phyloP scores from a whole-genome alignment of 164 flowering plant species.

The grape (Vitis vinifera) region DNA sequence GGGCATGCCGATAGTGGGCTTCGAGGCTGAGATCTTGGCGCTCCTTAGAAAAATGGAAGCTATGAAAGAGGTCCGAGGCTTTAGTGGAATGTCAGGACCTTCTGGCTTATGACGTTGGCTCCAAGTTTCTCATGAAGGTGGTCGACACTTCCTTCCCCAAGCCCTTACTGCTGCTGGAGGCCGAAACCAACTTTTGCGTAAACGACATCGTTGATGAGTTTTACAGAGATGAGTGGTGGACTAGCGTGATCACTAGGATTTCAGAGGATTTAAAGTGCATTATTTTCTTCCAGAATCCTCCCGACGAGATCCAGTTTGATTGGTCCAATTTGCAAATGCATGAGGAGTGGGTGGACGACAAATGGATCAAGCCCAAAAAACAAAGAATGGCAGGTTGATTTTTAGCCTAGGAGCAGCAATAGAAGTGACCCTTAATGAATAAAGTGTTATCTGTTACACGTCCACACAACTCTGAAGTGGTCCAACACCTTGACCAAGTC shows the following conservation, averaged over 20 bases:
- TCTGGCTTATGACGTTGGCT: conserved; percentile 24
- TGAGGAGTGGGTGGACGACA: conserved; percentile 22
- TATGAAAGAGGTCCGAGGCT: not conserved
- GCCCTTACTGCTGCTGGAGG: conserved; percentile 24
- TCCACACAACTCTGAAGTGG: too few relatives aligned
- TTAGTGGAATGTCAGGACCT: conserved; percentile 24
- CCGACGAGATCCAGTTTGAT: conserved; percentile 20
- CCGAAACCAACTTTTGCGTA: conserved; percentile 11
- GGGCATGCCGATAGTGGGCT: too few relatives aligned
- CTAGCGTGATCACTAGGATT: conserved; percentile 26
- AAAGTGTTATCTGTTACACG: too few relatives aligned
- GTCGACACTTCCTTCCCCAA: conserved; percentile 18
- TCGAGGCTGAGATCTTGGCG: too few relatives aligned
- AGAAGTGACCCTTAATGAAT: conserved; percentile 22
- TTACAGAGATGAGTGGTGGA: conserved; percentile 41
- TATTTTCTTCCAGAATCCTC: conserved; percentile 31
- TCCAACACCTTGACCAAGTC: too few relatives aligned
- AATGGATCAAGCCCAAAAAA: conserved; percentile 26
- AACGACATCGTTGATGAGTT: conserved; percentile 35
- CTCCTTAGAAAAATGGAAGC: too few relatives aligned
- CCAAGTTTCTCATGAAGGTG: conserved; percentile 15
- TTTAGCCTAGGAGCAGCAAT: conserved; percentile 31
- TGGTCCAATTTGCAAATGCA: conserved; percentile 19
- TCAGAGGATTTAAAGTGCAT: conserved; percentile 5
- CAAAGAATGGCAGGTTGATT: conserved; percentile 22